Percentiles rank a stretch among this genome's conserved stretches.
Evolutionary conservation across 2,329 filamentous ascomycete species (phyloP).

Genomic region (Pleurostoma richardsiae): DNA sequence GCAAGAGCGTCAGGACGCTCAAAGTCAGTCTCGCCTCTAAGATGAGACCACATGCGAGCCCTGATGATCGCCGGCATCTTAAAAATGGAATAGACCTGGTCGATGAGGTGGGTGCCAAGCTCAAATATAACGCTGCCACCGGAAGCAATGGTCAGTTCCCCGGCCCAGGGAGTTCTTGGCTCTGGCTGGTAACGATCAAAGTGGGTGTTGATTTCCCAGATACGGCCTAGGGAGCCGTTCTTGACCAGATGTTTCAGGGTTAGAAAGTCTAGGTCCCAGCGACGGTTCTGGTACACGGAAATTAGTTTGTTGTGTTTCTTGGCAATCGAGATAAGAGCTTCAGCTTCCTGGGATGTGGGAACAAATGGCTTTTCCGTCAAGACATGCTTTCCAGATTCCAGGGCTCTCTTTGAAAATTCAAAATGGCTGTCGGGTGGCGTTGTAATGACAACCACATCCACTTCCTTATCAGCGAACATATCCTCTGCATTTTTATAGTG

Average conservation of each 20-base stretch:
- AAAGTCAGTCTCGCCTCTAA: slow-evolving; percentile 24
- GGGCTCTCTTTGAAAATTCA: slow-evolving; percentile 55
- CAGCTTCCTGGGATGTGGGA: slow-evolving; percentile 63
- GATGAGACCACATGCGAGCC: no score
- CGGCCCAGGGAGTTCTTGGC: slow-evolving; percentile 62
- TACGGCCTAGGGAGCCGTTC: slow-evolving; percentile 56
- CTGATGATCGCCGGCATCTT: slow-evolving; percentile 49
- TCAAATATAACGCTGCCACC: slow-evolving; percentile 69
- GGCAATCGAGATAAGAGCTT: slow-evolving; percentile 53
- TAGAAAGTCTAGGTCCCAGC: slow-evolving; percentile 74
- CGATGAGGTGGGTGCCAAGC: slow-evolving; percentile 69
- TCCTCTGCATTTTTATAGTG: slow-evolving; percentile 58
- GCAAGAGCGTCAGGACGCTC: slow-evolving; percentile 42
- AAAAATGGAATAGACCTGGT: slow-evolving; percentile 67
- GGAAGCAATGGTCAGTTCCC: slow-evolving; percentile 48
- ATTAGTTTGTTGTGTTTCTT: slow-evolving; percentile 44
- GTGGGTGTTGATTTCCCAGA: slow-evolving; percentile 73
- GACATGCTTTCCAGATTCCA: slow-evolving; percentile 70
- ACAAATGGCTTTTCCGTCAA: slow-evolving; percentile 82
- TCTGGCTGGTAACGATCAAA: slow-evolving; percentile 71
- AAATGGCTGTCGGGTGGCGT: slow-evolving; percentile 71
- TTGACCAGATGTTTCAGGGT: slow-evolving; percentile 60
- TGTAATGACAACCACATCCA: slow-evolving; percentile 68
- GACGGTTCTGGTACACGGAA: slow-evolving; percentile 70
- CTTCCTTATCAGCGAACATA: slow-evolving; percentile 57